These are phyloP conservation scores for Aspergillus affinis DNA, from an alignment of 495 filamentous ascomycete genomes.

Conservation along the genomic window DNA sequence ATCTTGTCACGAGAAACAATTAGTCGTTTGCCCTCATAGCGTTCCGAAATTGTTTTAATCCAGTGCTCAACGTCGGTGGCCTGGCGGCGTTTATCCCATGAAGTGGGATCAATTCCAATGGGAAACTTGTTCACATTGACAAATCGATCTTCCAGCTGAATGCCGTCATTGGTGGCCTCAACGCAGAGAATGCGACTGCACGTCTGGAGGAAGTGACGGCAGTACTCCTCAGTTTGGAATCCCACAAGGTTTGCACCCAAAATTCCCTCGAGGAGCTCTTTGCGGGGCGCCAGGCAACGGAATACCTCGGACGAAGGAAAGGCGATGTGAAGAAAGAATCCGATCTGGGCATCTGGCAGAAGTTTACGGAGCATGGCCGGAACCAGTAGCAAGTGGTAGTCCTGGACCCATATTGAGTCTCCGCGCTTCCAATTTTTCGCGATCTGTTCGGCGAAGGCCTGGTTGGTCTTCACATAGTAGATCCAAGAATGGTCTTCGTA, in stretches of 20 bases:
- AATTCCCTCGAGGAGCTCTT: slow-evolving; percentile 83
- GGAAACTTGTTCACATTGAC: slow-evolving; percentile 73
- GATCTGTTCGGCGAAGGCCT: slow-evolving; percentile 85
- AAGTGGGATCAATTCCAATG: slow-evolving; percentile 77
- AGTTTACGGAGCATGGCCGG: slow-evolving; percentile 85
- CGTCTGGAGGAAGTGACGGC: slow-evolving; percentile 88
- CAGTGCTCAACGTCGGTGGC: slow-evolving; percentile 71
- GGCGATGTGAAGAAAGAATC: slow-evolving; percentile 91
- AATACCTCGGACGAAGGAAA: slow-evolving; percentile 97
- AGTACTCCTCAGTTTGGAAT: slow-evolving; percentile 91
- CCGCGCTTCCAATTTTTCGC: slow-evolving; percentile 87
- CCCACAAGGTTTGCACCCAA: slow-evolving; percentile 86
- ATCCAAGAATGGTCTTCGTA: slow-evolving; percentile 96
- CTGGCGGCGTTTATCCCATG: slow-evolving; percentile 67
- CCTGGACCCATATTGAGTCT: slow-evolving; percentile 90
- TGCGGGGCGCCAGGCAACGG: slow-evolving; percentile 80
- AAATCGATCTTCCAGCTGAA: slow-evolving; percentile 90
- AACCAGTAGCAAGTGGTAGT: slow-evolving; percentile 93
- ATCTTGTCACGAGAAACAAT: slow-evolving; percentile 93
- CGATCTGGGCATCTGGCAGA: slow-evolving; percentile 84
- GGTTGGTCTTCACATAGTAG: slow-evolving; percentile 87
- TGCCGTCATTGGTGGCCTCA: slow-evolving; percentile 80
- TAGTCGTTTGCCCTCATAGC: slow-evolving; percentile 80
- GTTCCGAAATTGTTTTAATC: slow-evolving; percentile 73
- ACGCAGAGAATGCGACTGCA: slow-evolving; percentile 84